Base-by-base conservation (phyloP, 2,329 filamentous ascomycete species). In the Fusarium cicatricum region DNA sequence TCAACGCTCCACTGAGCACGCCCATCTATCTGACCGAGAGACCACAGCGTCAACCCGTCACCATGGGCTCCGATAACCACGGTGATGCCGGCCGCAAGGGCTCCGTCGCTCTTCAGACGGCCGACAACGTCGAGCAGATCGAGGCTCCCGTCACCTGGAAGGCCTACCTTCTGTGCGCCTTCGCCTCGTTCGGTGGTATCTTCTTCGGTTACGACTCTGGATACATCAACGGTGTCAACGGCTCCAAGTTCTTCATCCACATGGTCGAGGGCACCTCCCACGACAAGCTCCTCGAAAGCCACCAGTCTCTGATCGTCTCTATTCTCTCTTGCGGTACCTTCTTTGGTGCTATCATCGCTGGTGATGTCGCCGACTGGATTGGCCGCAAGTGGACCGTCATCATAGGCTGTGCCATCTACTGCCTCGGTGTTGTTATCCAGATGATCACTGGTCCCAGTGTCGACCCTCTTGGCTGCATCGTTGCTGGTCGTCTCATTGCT, bases 161-260 rank as follows among this genome's bases (percentile, higher is more conserved):
- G 78, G 87, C 87, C 51, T 90, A 90, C 73, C 58, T 88, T 44
- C 83, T 90, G 70, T 90, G 87, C 74, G 87, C 85, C 62, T 90
- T 90, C 62, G 87, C 87, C 56, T 85, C 87, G 29, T 89, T 90
- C 58, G 87, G 87, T 69, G 87, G 85, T 74, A 89, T 91, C 76
- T 89, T 91, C 78, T 90, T 91, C 75, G 90, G 90, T 43, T 92
- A 90, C 75, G 90, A 92, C 69, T 90, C 88, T 36, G 90, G 89
- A 65, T 90, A 90, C 77, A 90, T 90, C 78, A 86, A 85, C 72
- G 86, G 86, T 71, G 85, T 88, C 55, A 76, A 83, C 34, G 83
- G 79, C 64, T 77, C 80, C 62, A 34, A 70, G 11, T 74, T 76
- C 72, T 87, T 88, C 76, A 80, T 82, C 71, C 37, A 74, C 11